Evolutionary conservation across 441 rosid species (phyloP), one percentile per base, ranked within the genome.

Genomic region (Gossypium gossypioides): DNA sequence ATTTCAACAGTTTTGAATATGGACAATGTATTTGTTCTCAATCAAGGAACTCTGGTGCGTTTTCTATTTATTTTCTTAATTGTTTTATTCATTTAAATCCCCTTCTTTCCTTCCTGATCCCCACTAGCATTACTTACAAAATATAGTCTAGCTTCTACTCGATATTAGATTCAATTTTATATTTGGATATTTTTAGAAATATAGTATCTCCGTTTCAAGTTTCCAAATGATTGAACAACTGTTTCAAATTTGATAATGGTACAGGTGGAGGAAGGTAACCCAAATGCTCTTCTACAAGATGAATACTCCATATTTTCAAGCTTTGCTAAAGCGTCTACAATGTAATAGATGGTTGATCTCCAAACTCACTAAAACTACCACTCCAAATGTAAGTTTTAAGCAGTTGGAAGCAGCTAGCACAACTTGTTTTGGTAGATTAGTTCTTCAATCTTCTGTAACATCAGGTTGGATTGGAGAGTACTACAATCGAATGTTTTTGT

Each of bases 251-350:
- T 44, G 42, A 34, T 12, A 48, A 42, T 64, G 64, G 69, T 57
- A 77, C 74, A 90, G 88, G 93, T 89, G 69, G 99, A 95, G 77
- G 86, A 86, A 83, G 97, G 97, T 65, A 81, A 83, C 59, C 99
- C 97, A 16, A 81, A 76, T 21, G 83, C 62, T 79, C 97, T 95
- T 66, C 74, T 89, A 56, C 85, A 80, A 76, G 89, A 87, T 72
- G 81, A 75, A 9, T 57, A 13, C 68, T 89, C 97, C 42, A 76
- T 82, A 80, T 95, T 48, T 75, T 86, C 97, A 13, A 74, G 82
- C 76, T 92, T 90, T 54, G 97, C 89, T 1, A 90, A 75, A 80
- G 94, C 98, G 80, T 94, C 97, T 24, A 78, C 82, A 27, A 80
- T 82, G 88, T 88, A 73, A 84, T 44, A 5, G 40, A 27, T 19